Evolutionary conservation across 2,329 filamentous ascomycete species (phyloP).

Genomic region (Colletotrichum sp.): DNA sequence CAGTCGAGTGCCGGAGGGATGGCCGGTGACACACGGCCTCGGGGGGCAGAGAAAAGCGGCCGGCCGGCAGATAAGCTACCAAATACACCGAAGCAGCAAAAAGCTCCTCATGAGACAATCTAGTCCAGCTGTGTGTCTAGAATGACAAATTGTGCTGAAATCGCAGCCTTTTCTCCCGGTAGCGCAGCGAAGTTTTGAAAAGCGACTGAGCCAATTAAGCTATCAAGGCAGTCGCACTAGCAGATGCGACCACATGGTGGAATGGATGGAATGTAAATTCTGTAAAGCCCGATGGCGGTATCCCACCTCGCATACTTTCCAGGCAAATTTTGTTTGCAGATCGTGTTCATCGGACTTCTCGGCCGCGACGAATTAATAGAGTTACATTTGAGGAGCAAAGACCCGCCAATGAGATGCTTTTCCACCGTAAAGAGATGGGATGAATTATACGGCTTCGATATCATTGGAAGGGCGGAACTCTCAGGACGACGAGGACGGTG

Average conservation of each 20-base stretch:
- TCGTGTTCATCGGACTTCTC: neutral
- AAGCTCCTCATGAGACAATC: fast-evolving
- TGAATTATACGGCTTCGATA: neutral
- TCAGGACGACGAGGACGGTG: too few relatives aligned
- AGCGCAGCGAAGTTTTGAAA: neutral
- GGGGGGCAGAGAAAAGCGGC: neutral
- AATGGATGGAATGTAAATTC: fast-evolving
- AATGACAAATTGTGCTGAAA: neutral
- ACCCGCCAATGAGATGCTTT: fast-evolving
- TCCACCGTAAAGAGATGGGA: fast-evolving
- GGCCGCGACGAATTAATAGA: fast-evolving
- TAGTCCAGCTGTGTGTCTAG: neutral
- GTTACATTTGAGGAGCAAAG: fast-evolving
- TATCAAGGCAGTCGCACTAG: fast-evolving
- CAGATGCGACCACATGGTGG: neutral
- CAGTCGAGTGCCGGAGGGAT: neutral
- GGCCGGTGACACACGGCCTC: neutral
- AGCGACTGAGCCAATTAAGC: neutral
- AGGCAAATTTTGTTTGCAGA: neutral
- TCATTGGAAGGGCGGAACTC: too few relatives aligned
- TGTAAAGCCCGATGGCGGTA: neutral
- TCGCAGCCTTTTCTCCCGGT: neutral
- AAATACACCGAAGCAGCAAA: neutral
- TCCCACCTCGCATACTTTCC: neutral
- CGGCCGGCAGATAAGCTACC: neutral